Conservation (phyloP, 1,139 yeast genomes). For the Blastobotrys persicus region DNA sequence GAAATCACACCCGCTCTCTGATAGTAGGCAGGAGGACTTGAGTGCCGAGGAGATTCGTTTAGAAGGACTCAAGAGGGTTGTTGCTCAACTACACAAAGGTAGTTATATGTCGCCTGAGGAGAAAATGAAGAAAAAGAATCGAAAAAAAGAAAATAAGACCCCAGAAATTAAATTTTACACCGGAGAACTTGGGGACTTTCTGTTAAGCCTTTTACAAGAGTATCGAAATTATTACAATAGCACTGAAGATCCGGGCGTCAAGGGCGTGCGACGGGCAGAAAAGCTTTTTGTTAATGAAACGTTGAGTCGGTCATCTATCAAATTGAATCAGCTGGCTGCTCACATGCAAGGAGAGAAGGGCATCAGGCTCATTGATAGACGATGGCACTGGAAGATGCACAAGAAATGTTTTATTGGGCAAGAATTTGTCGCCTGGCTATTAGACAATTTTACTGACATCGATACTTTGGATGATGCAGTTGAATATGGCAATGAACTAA, state of each 20-base stretch:
- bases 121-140: conserved; percentile 32
- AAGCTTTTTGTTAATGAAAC: conserved; percentile 39
- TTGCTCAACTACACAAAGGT: conserved; percentile 63
- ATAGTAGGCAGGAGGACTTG: conserved; percentile 9
- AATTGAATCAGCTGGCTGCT: conserved; percentile 52
- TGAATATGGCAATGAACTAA: conserved; percentile 69
- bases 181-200: conserved; percentile 64
- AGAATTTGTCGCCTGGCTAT: conserved; percentile 82
- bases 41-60: conserved; percentile 76
- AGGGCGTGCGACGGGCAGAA: conserved; percentile 29
- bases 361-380: conserved; percentile 65
- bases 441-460: conserved; percentile 75
- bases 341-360: conserved; percentile 65
- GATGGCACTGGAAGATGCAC: conserved; percentile 88
- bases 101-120: conserved; percentile 49
- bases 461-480: conserved; percentile 80
- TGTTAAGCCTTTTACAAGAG: conserved; percentile 45
- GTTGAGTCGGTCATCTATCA: conserved; percentile 40
- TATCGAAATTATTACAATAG: conserved; percentile 15
- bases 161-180: conserved; percentile 88
- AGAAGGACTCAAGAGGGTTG: conserved; percentile 78
- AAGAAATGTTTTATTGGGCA: conserved; percentile 79
- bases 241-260: conserved; percentile 22
- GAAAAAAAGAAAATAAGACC: conserved; percentile 50
- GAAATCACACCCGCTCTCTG: conserved; percentile 30